These are phyloP conservation scores for Colletotrichum tamarilloi DNA, from an alignment of 2,329 filamentous ascomycete species.

Conservation along the genomic window DNA sequence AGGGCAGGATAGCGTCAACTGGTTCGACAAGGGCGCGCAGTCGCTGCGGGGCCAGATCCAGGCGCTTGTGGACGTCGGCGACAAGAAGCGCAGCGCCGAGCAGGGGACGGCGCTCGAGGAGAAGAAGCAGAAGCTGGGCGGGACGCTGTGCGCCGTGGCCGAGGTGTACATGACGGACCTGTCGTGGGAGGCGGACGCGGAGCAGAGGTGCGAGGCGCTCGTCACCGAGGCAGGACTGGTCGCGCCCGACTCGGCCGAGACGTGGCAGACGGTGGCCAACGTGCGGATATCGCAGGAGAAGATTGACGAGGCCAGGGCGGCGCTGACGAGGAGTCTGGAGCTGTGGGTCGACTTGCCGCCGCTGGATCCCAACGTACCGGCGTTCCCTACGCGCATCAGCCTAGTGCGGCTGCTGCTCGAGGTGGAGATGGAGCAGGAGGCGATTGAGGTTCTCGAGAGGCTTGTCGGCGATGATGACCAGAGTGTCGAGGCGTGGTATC, in stretches of 20 bases:
- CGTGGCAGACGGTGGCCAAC: slow-evolving; percentile 95
- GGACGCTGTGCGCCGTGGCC: slow-evolving; percentile 91
- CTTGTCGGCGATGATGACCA: slow-evolving; percentile 90
- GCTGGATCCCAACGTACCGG: slow-evolving; percentile 78
- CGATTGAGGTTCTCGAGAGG: slow-evolving; percentile 85
- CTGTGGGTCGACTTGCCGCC: slow-evolving; percentile 85
- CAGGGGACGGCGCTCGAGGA: slow-evolving; percentile 64
- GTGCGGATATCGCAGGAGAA: slow-evolving; percentile 90
- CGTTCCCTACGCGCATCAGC: slow-evolving; percentile 87
- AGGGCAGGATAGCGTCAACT: slow-evolving; percentile 71
- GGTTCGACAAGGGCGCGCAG: slow-evolving; percentile 77
- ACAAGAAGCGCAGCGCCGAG: slow-evolving; percentile 47
- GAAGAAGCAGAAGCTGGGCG: slow-evolving; percentile 84
- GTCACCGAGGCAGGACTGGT: slow-evolving; percentile 91
- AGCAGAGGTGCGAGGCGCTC: slow-evolving; percentile 86
- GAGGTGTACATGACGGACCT: slow-evolving; percentile 99
- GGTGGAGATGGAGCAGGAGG: slow-evolving; percentile 85
- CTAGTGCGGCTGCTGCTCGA: slow-evolving; percentile 90
- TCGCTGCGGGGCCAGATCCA: slow-evolving; percentile 80
- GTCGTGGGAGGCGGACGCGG: slow-evolving; percentile 91
- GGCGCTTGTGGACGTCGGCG: slow-evolving; percentile 61
- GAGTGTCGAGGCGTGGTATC: slow-evolving; percentile 96
- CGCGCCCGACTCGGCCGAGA: slow-evolving; percentile 83
- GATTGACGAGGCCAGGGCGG: slow-evolving; percentile 81
- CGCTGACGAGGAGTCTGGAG: slow-evolving; percentile 81